Percentiles rank a stretch among this genome's conserved stretches.
Conservation (phyloP, 1,139 yeast species). For the Hemisphaericaspora xylanilytica region DNA sequence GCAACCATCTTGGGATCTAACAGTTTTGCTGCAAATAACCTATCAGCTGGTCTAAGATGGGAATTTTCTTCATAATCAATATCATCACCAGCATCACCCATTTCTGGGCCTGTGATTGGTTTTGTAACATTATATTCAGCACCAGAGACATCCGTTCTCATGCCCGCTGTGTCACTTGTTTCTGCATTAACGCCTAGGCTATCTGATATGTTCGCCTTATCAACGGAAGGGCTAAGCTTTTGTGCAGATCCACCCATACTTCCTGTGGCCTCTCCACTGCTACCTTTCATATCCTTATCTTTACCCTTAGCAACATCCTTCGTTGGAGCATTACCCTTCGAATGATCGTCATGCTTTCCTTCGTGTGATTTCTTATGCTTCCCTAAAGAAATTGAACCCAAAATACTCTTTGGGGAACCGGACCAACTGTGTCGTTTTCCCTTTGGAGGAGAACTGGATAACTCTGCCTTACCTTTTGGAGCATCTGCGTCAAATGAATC, state of each 20-base stretch:
- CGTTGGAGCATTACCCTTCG: conserved; percentile 7
- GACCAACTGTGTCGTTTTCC: conserved; percentile 8
- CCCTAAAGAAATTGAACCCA: conserved; percentile 5
- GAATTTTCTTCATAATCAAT: neutral
- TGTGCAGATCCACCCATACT: conserved; percentile 5
- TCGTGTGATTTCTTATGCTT: neutral
- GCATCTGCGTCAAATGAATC: neutral
- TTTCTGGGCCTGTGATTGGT: conserved; percentile 6
- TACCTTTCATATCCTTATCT: neutral
- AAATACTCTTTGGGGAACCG: conserved; percentile 9
- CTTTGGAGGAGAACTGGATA: neutral
- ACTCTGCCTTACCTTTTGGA: neutral
- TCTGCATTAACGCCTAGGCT: neutral
- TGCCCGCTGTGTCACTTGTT: neutral
- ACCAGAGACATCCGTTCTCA: conserved; percentile 8
- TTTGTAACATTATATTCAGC: conserved; percentile 11
- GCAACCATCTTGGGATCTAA: neutral
- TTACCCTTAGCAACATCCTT: conserved; percentile 2
- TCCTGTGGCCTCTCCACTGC: conserved; percentile 1
- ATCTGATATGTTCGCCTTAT: neutral
- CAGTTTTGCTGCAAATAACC: neutral
- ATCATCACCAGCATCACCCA: neutral
- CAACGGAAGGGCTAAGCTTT: neutral
- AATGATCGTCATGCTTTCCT: neutral
- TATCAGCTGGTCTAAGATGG: neutral